A percentile compares a stretch with the other conserved stretches of the same genome.
These are phyloP conservation scores for Catenaria anguillulae DNA, from an alignment of 371 early-diverging fungal species.

Conservation along the genomic window DNA sequence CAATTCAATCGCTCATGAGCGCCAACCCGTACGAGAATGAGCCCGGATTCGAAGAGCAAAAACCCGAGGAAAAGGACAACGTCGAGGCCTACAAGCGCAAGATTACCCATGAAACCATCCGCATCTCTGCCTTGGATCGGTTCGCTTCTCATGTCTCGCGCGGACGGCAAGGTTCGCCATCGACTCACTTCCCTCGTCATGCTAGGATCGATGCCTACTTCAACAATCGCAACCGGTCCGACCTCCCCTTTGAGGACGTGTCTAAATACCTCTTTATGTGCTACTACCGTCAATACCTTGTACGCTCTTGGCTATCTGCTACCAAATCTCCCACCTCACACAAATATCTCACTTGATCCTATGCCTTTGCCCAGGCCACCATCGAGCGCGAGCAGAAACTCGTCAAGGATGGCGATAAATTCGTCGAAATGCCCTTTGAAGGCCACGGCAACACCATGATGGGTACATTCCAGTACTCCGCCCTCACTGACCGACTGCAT, in stretches of 20 bases:
- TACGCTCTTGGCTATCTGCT: too few relatives aligned
- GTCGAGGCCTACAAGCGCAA: conserved; percentile 34
- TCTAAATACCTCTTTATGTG: conserved; percentile 31
- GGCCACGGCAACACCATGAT: conserved; percentile 31
- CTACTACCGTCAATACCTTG: conserved; percentile 29
- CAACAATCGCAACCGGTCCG: too few relatives aligned
- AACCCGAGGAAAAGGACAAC: conserved; percentile 1
- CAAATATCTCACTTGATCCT: too few relatives aligned
- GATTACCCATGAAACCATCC: conserved; percentile 40
- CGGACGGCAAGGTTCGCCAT: too few relatives aligned
- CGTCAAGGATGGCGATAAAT: conserved; percentile 22
- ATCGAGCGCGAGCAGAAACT: too few relatives aligned
- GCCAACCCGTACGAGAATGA: conserved; percentile 30
- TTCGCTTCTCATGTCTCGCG: too few relatives aligned
- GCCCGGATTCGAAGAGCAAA: conserved; percentile 33
- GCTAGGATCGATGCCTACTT: too few relatives aligned
- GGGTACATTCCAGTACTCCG: conserved; percentile 28
- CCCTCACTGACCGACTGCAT: too few relatives aligned
- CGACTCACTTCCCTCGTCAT: too few relatives aligned
- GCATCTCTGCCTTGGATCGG: conserved; percentile 32
- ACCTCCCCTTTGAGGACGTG: conserved; percentile 27
- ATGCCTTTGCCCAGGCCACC: too few relatives aligned
- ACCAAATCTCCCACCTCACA: too few relatives aligned
- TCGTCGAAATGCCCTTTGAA: conserved; percentile 27
- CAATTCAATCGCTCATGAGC: conserved; percentile 39